Evolutionary conservation across 106 monocot species (phyloP), one percentile per base, ranked within the genome.

Genomic region (Dendrobium officinale): DNA sequence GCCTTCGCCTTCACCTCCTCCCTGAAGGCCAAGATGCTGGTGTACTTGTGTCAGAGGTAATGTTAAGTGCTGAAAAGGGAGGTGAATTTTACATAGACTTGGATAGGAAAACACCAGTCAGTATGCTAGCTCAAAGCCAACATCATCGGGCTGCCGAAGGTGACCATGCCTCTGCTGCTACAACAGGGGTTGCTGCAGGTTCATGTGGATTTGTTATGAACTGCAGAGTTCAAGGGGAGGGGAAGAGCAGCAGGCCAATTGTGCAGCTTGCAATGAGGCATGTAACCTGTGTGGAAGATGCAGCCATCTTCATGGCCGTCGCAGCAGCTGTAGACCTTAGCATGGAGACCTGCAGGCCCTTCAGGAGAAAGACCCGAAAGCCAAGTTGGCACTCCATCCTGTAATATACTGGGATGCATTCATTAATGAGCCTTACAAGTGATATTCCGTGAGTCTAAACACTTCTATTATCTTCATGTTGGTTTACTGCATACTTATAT

Each of bases 281-380:
- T 72, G 92, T 96, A 15, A 87, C 87, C 2, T 93, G 96, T 41
- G 78, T 93, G 26, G 96, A 96, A 82, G 93, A 96, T 82, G 96
- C 92, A 18, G 96, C 96, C 0, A 90, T 92, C 31, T 96, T 96
- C 79, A 87, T 96, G 84, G 93, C 93, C 3, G 91, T 96, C 37
- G 91, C 93, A 2, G 93, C 91, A 58, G 93, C 96, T 2, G 96
- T 96, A 2, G 93, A 96, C 47, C 96, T 96, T 8, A 92, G 96
- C 77, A 85, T 96, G 3, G 88, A 93, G 73, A 88, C 93, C 5
- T 96, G 96, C 84, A 83, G 83, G 81, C 93, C 88, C 4, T 96
- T 96, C 78, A 78, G 88, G 79, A 86, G 90, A 83, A 93, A 88
- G 86, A 29, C 55, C 13, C 83, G 77, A 84, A 85, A 79, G 54